A percentile compares a stretch with the other conserved stretches of the same genome.
phyloP scores from a whole-genome alignment of 192 early-diverging fungal genomes.

The Linnemannia exigua region DNA sequence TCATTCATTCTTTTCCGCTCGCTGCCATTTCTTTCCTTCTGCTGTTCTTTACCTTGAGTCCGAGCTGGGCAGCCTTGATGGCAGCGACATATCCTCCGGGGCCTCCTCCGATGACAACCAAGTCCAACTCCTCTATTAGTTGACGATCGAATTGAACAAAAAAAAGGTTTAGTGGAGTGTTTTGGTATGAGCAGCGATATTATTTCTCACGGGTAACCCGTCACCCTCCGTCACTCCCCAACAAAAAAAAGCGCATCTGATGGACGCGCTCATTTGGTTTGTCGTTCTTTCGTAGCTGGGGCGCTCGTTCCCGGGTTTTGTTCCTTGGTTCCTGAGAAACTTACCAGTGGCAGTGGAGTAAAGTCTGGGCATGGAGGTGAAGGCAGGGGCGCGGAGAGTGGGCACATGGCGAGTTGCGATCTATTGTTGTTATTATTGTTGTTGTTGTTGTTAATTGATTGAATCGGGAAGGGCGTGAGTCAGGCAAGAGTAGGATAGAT shows the following conservation, averaged over 20 bases:
- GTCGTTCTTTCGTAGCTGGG: background rate
- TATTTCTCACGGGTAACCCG: constrained; percentile 41
- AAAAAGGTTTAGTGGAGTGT: constrained; percentile 1
- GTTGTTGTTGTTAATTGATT: too few relatives aligned
- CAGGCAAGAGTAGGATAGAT: background rate
- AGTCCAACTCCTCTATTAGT: constrained; percentile 74
- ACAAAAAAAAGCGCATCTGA: constrained; percentile 14
- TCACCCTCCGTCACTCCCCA: constrained; percentile 8
- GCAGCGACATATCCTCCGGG: constrained; percentile 99
- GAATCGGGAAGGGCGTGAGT: background rate
- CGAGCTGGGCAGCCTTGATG: constrained; percentile 98
- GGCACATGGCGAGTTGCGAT: constrained; percentile 54
- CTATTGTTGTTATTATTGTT: constrained; percentile 18
- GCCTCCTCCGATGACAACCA: constrained; percentile 94
- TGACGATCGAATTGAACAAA: background rate
- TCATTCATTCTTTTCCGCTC: too few relatives aligned
- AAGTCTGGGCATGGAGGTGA: constrained; percentile 55
- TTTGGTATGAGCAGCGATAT: constrained; percentile 7
- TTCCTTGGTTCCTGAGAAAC: background rate
- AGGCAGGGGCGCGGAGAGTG: constrained; percentile 44
- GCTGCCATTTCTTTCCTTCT: background rate
- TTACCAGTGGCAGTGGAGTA: constrained; percentile 54
- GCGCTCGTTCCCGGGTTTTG: background rate
- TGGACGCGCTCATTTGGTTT: background rate
- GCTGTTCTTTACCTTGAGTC: constrained; percentile 85